phyloP scores from a whole-genome alignment of 2,329 filamentous ascomycete species.

The Fusarium mangiferae region DNA sequence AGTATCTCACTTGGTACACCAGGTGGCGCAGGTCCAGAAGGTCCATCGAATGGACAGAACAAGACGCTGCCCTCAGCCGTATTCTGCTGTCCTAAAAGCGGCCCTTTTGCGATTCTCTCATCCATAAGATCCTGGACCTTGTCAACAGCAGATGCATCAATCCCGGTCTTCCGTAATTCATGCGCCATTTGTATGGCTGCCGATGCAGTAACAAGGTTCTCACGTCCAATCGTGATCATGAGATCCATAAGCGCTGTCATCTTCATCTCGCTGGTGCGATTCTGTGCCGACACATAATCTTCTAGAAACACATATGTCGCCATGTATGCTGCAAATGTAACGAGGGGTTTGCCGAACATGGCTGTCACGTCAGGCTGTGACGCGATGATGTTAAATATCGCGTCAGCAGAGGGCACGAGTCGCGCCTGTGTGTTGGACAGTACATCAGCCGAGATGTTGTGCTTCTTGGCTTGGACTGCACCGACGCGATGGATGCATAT shows the following conservation, averaged over 20 bases:
- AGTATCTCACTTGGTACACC: slow-evolving; percentile 28
- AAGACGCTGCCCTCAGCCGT: slow-evolving; percentile 27
- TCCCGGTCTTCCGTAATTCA: slow-evolving; percentile 61
- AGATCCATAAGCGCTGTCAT: slow-evolving; percentile 75
- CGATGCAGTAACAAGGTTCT: slow-evolving; percentile 74
- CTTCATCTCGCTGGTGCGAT: slow-evolving; percentile 59
- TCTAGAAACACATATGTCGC: slow-evolving; percentile 77
- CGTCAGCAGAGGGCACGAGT: slow-evolving; percentile 80
- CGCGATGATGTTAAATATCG: slow-evolving; percentile 79
- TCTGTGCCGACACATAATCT: slow-evolving; percentile 72
- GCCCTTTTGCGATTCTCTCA: slow-evolving; percentile 20
- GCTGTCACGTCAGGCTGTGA: slow-evolving; percentile 55
- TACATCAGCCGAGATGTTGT: slow-evolving; percentile 1
- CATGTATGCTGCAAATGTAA: slow-evolving; percentile 77
- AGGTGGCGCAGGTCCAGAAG: slow-evolving; percentile 3
- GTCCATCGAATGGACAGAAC: slow-evolving; percentile 38
- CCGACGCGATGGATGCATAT: slow-evolving; percentile 89
- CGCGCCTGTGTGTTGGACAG: slow-evolving; percentile 67
- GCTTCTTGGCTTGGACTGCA: slow-evolving; percentile 71
- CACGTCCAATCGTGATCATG: slow-evolving; percentile 71
- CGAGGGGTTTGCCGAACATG: slow-evolving; percentile 73
- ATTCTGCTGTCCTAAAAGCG: slow-evolving; percentile 31
- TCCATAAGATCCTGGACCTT: slow-evolving; percentile 36
- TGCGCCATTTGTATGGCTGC: slow-evolving; percentile 76
- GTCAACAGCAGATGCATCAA: slow-evolving; percentile 38